Percentiles rank a stretch among this genome's conserved stretches.
Conservation (phyloP, 768 basidiomycete species). For the Phylloporus sp. region DNA sequence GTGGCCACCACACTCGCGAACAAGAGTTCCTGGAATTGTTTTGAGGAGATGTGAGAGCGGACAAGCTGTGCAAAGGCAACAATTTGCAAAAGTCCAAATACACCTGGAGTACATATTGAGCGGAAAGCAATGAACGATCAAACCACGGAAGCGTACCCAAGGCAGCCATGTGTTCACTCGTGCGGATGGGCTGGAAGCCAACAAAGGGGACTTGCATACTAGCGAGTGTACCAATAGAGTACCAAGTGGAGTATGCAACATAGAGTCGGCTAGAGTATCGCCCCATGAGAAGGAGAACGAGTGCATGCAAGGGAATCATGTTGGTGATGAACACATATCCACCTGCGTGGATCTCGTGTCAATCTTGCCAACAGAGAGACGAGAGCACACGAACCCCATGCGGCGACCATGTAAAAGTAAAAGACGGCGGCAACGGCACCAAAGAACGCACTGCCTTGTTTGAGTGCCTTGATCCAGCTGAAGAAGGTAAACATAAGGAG, state of each 20-base stretch:
- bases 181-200: slow-evolving; percentile 96
- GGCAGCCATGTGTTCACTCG: slow-evolving; percentile 98
- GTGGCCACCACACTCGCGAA: slow-evolving; percentile 62
- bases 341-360: slow-evolving; percentile 43
- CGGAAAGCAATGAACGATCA: neutral
- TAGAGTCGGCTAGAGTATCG: slow-evolving; percentile 90
- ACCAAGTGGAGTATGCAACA: slow-evolving; percentile 95
- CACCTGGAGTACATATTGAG: slow-evolving; percentile 47
- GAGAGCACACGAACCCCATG: slow-evolving; percentile 71
- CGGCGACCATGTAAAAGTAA: slow-evolving; percentile 99
- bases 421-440: slow-evolving; percentile 90
- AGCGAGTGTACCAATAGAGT: slow-evolving; percentile 92
- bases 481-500: slow-evolving; percentile 99
- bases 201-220: slow-evolving; percentile 99
- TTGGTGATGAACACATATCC: slow-evolving; percentile 99
- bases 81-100: slow-evolving; percentile 95
- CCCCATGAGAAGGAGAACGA: slow-evolving; percentile 95
- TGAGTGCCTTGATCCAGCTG: slow-evolving; percentile 94
- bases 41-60: slow-evolving; percentile 82
- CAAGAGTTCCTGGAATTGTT: slow-evolving; percentile 86
- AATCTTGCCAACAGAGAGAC: neutral
- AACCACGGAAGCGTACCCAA: slow-evolving; percentile 52
- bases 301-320: slow-evolving; percentile 96
- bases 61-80: slow-evolving; percentile 91
- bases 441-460: slow-evolving; percentile 88